Base-by-base conservation (phyloP, 108 stramenopile species). In the Nitzschia palea region DNA sequence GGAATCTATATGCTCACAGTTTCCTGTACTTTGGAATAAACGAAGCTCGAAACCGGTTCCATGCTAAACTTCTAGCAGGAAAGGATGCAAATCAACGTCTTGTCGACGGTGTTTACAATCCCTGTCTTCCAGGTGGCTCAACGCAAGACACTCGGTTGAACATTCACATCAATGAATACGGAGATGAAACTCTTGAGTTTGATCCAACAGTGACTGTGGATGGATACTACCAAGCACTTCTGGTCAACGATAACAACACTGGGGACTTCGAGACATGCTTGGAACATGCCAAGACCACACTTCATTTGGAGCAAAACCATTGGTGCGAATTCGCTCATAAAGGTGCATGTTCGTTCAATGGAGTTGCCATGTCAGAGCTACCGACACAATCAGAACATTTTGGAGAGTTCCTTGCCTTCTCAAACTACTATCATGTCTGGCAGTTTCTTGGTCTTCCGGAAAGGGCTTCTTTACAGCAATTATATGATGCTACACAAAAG, bases 11-110 rank as follows among this genome's bases (percentile, higher is more conserved):
- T 67, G 83, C 95, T 2, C 93, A 95, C 65, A 90, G 88, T 22
- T 96, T 90, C 76, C 77, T 96, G 27, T 87, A 93, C 68, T 98
- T 83, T 61, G 97, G 97, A 10, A 76, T 92, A 15, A 91, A 93
- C 54, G 76, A 84, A 55, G 91, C 86, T 10, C 58, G 70, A n/a
- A 43, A 70, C 26, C 75, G 79, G 28, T 76, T 79, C 29, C 70
- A 74, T n/a, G 82, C 80, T 4, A 60, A 58, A n/a, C 59, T 70
- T 20, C 43, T 61, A 27, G 53, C 71, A 15, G 63, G 48, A n/a
- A 62, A 68, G 27, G 43, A 55, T 36, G 55, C 25, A 8, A 67
- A 47, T 40, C 62, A 55, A 22, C 69, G 76, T 4, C 67, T 82
- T 28, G 44, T 74, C 0, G 61, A 82, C 43, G 87, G 83, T 23